A percentile compares a stretch with the other conserved stretches of the same genome.
Conservation (phyloP, 1,284 basidiomycete species). For the Rhodotorula sp. region DNA sequence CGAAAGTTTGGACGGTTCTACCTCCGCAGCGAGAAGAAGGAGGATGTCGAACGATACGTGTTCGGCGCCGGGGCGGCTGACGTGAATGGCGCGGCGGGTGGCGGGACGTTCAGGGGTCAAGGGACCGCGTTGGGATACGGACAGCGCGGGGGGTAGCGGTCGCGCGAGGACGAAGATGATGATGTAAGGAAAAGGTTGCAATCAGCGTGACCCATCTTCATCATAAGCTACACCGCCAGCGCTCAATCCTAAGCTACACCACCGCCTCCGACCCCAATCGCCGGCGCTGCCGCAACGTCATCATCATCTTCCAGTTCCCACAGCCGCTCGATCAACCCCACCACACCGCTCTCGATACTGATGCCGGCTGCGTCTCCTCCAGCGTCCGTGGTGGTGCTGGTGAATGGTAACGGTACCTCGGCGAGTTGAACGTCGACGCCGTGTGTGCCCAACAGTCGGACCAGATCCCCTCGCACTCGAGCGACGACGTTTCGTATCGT, state of each 20-base stretch:
- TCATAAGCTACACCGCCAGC: too few relatives aligned
- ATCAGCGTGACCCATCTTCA: too few relatives aligned
- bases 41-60: slow-evolving; percentile 8
- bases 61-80: neutral
- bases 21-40: neutral
- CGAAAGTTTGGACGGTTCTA: slow-evolving; percentile 58
- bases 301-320: neutral
- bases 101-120: neutral
- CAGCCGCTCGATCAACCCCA: neutral
- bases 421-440: neutral
- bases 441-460: neutral
- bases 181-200: too few relatives aligned
- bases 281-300: neutral
- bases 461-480: neutral
- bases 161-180: too few relatives aligned
- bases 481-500: neutral
- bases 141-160: too few relatives aligned
- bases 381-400: neutral
- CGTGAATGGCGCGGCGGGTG: neutral
- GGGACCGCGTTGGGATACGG: neutral
- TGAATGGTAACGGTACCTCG: neutral
- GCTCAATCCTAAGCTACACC: too few relatives aligned
- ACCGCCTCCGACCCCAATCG: neutral
- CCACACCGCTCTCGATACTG: neutral
- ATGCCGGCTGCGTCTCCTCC: neutral